phyloP scores from a whole-genome alignment of 805 yeast species.

The Candida jianshihensis region DNA sequence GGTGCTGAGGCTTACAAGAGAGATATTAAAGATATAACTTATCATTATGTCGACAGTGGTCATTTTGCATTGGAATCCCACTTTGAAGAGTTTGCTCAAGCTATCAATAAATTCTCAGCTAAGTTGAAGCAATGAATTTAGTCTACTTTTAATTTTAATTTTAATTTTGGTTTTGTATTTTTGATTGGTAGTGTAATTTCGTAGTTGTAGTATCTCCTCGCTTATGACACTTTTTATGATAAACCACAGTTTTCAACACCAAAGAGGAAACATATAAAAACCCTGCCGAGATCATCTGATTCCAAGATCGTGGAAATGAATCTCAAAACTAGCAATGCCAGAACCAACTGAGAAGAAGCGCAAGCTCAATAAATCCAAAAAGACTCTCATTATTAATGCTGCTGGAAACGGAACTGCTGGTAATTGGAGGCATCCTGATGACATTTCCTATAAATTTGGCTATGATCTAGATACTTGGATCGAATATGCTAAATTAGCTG shows the following conservation, averaged over 20 bases:
- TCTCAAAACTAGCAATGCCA: too few relatives aligned
- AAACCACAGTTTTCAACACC: too few relatives aligned
- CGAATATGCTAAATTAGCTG: slow-evolving; percentile 27
- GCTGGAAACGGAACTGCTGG: slow-evolving; percentile 3
- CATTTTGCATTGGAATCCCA: slow-evolving; percentile 33
- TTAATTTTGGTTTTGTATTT: too few relatives aligned
- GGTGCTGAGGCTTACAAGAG: slow-evolving; percentile 33
- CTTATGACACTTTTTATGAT: too few relatives aligned
- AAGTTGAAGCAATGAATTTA: too few relatives aligned
- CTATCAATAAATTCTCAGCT: slow-evolving; percentile 11
- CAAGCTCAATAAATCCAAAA: neutral
- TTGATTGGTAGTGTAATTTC: too few relatives aligned
- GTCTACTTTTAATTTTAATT: too few relatives aligned
- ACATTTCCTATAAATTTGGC: slow-evolving; percentile 4
- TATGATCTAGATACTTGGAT: slow-evolving; percentile 16
- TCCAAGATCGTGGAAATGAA: too few relatives aligned
- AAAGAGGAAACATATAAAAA: too few relatives aligned
- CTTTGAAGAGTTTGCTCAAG: slow-evolving; percentile 24
- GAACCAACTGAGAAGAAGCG: neutral
- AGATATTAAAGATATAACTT: slow-evolving; percentile 24
- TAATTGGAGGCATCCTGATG: slow-evolving; percentile 5
- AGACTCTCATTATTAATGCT: slow-evolving; percentile 4
- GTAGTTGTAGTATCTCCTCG: too few relatives aligned
- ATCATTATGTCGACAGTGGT: slow-evolving; percentile 28
- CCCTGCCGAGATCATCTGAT: too few relatives aligned